Evolutionary conservation across 495 filamentous ascomycete genomes (phyloP), one percentile per base, ranked within the genome.

Genomic region (Lasiosphaeria miniovina): DNA sequence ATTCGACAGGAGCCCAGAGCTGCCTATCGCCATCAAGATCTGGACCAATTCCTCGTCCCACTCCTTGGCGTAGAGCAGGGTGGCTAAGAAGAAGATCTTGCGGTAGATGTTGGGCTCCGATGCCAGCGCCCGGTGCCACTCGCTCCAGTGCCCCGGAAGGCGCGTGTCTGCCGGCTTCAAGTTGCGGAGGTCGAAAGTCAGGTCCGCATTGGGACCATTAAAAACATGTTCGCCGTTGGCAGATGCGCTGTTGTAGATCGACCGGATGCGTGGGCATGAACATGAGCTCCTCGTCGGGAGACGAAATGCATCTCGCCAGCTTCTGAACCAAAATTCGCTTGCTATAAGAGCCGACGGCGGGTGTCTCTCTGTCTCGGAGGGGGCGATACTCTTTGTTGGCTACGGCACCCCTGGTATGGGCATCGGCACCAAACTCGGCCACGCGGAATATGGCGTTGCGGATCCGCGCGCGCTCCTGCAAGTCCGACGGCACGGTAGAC

Each of bases 341-440:
- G n/a, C 3, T 5, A 6, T 32, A 36, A 33, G 6, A 32, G 36
- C 9, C 36, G 4, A 24, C 4, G 14, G 24, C 2, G 10, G 32
- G 24, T 24, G 24, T 24, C 24, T 24, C 36, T 36, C 67, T 69
- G 41, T 61, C 15, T 7, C 0, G 9, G 15, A 15, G 38, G 4
- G 0, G 41, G 80, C 62, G 83, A 0, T 11, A 8, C 12, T 9
- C 5, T 62, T 86, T 82, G 36, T 64, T 15, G 0, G n/a, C 24
- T 24, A 24, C 24, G 24, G 24, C 24, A 24, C 24, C 36, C 0
- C 59, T 50, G 0, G 70, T 81, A 61, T 76, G 66, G 10, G 67
- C 51, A 60, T 86, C 84, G 0, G 80, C 80, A 9, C 84, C 85
- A 61, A 82, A 88, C 0, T 74, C 77, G 12, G 71, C 65, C 2